These are phyloP conservation scores for Fusarium falciforme DNA, from an alignment of 2,329 filamentous ascomycete genomes.

Conservation along the genomic window DNA sequence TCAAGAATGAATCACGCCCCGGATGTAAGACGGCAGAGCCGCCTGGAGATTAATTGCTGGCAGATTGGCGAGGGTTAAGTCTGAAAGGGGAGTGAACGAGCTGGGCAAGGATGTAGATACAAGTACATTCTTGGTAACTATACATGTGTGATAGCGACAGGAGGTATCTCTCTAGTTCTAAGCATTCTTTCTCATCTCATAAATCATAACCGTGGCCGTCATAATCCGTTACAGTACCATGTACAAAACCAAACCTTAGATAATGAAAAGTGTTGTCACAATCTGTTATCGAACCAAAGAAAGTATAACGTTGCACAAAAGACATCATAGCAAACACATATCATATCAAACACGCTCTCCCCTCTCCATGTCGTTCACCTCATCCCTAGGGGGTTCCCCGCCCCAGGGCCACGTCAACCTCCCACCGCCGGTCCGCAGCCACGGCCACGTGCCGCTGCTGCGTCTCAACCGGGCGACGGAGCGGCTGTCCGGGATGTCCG, in stretches of 20 bases:
- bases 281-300: background rate
- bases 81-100: background rate
- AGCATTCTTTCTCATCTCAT: background rate
- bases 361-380: conserved; percentile 24
- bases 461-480: conserved; percentile 23
- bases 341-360: conserved; percentile 13
- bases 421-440: background rate
- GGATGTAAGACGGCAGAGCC: conserved; percentile 8
- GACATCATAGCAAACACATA: background rate
- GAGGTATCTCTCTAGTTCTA: background rate
- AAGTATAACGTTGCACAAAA: background rate
- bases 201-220: background rate
- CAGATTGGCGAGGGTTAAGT: background rate
- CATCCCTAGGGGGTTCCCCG: background rate
- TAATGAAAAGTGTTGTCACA: conserved; percentile 3
- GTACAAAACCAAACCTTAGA: background rate
- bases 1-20: background rate
- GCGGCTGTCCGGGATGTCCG: conserved; percentile 35
- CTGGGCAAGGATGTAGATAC: background rate
- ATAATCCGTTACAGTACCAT: background rate
- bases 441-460: conserved; percentile 9
- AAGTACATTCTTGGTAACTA: conserved; percentile 3
- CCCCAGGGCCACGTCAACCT: conserved; percentile 23
- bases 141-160: conserved; percentile 13
- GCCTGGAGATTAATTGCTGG: background rate